Conservation (phyloP, 257 asterid genomes). For the Plectranthus barbatus region DNA sequence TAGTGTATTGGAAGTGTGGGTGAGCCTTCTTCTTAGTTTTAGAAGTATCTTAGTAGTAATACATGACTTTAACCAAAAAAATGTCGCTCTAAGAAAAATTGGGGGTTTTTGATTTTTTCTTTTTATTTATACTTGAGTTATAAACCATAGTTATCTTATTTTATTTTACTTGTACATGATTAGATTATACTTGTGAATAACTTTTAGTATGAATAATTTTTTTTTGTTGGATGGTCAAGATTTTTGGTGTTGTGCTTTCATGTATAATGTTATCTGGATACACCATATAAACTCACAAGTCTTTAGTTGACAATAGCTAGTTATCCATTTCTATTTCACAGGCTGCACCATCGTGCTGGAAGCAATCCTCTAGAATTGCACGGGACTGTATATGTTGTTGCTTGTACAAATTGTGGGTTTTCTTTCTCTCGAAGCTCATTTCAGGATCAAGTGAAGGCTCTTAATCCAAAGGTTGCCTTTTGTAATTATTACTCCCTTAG, state of each 20-base stretch:
- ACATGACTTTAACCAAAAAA: too few relatives aligned
- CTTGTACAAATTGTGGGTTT: slow-evolving; percentile 74
- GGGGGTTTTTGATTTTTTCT: neutral
- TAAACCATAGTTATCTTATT: neutral
- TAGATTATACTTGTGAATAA: neutral
- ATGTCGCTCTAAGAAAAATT: too few relatives aligned
- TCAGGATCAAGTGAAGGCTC: slow-evolving; percentile 88
- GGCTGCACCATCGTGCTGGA: slow-evolving; percentile 96
- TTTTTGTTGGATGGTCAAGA: neutral
- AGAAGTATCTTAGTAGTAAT: too few relatives aligned
- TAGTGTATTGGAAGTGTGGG: too few relatives aligned
- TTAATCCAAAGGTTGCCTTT: slow-evolving; percentile 69
- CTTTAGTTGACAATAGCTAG: neutral
- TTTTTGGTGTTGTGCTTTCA: neutral
- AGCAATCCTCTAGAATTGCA: slow-evolving; percentile 95
- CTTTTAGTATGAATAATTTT: neutral
- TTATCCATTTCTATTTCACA: slow-evolving; percentile 21
- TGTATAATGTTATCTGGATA: neutral
- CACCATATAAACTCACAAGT: neutral
- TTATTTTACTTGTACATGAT: neutral
- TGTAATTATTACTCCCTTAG: neutral
- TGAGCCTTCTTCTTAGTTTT: too few relatives aligned
- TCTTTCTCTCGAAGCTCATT: slow-evolving; percentile 67
- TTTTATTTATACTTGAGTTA: neutral
- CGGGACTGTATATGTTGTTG: slow-evolving; percentile 82